Evolutionary conservation across 768 basidiomycete genomes (phyloP), one percentile per base, ranked within the genome.

Genomic region (Russula brevipes): DNA sequence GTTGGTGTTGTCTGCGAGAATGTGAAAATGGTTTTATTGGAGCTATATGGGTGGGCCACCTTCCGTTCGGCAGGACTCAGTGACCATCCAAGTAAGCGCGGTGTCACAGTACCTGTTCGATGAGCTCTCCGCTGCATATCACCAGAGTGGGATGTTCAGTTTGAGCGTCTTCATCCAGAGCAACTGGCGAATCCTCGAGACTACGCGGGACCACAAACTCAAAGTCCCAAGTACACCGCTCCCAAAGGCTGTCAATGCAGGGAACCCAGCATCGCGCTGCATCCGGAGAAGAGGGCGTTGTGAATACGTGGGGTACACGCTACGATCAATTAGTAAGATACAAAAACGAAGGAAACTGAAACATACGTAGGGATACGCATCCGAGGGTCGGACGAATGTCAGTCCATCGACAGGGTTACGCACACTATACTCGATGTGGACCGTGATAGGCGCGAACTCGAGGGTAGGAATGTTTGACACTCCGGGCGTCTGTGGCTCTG

Each of bases 241-340:
- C 95, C 91, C 94, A 96, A 24, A 94, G 75, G 69, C 85, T 91
- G 73, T 99, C 97, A 19, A 98, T 75, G 70, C 97, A 99, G 14
- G 97, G 97, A n/a, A 98, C 87, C 97, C 97, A 99, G 69, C 92
- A 94, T 70, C 97, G 81, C n/a, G 96, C 94, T 17, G 92, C 82
- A 71, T 95, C 92, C 6, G 94, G 87, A 8, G 87, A 88, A 0
- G 91, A 89, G 1, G 94, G 87, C 4, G 87, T 88, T 3, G 94
- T 93, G 70, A 89, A 98, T 50, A 89, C 88, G 76, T 98, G 97
- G 53, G 96, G 96, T 64, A 94, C 85, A 66, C 91, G 89, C 92
- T 96, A 62, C 8, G 53, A 14, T 45, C 35, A n/a, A 53, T 56
- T 60, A 68, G 30, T 54, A 54, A 44, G 9, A 1, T 19, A 5